A percentile compares a stretch with the other conserved stretches of the same genome.
Conservation (phyloP, 768 basidiomycete species). For the Aureoboletus auriporus region DNA sequence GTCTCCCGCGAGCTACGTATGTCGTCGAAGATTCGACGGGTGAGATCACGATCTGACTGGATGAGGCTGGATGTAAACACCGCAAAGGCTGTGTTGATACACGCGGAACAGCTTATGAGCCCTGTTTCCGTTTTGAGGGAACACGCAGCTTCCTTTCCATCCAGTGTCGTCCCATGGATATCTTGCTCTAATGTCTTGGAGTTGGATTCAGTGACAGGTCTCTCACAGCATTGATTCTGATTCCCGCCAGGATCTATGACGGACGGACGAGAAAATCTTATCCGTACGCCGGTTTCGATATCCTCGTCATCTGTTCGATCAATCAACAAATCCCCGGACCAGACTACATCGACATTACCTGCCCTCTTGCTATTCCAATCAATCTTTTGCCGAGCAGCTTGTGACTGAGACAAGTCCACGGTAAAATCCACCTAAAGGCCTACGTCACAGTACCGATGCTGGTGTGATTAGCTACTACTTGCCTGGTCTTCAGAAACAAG, state of each 20-base stretch:
- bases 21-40: constrained; percentile 13
- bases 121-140: constrained; percentile 23
- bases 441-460: not conserved
- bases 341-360: constrained; percentile 39
- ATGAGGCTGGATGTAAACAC: constrained; percentile 18
- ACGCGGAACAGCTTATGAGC: constrained; percentile 31
- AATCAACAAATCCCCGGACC: constrained; percentile 3
- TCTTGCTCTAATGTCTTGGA: constrained; percentile 11
- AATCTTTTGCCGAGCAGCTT: constrained; percentile 48
- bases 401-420: constrained; percentile 62
- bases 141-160: constrained; percentile 49
- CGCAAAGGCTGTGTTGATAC: constrained; percentile 22
- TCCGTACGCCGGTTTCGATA: constrained; percentile 64
- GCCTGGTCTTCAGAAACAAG: constrained; percentile 83
- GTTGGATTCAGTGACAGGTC: constrained; percentile 9
- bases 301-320: constrained; percentile 68
- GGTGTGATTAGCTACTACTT: constrained; percentile 8
- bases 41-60: constrained; percentile 17
- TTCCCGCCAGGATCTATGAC: constrained; percentile 13
- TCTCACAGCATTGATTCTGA: constrained; percentile 9
- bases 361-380: constrained; percentile 92
- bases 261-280: constrained; percentile 34
- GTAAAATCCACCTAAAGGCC: constrained; percentile 60
- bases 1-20: constrained; percentile 12
- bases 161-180: constrained; percentile 42